phyloP scores from a whole-genome alignment of 129 eudicot species.

The Cynara cardunculus region DNA sequence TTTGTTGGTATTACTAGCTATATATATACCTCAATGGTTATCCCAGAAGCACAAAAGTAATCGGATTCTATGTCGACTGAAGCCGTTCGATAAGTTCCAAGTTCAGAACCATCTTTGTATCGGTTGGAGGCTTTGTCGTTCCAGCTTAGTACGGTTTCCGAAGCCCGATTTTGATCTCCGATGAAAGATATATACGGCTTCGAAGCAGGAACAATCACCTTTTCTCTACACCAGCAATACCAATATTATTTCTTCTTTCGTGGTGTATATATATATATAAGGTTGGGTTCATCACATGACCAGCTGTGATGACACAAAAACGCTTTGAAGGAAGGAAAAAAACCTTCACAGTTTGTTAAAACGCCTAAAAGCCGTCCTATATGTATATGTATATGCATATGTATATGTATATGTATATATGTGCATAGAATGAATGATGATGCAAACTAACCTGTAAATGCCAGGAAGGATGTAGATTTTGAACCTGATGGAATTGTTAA shows the following conservation, averaged over 20 bases:
- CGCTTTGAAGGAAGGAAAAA: too few relatives aligned
- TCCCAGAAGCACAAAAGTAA: constrained; percentile 73
- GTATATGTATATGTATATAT: background rate
- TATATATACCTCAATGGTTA: constrained; percentile 63
- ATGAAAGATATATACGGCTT: constrained; percentile 85
- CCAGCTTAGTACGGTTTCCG: constrained; percentile 68
- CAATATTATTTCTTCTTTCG: background rate
- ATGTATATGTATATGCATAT: too few relatives aligned
- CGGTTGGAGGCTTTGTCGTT: constrained; percentile 64
- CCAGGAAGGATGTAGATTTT: constrained; percentile 83
- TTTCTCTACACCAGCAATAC: constrained; percentile 49
- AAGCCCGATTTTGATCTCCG: constrained; percentile 43
- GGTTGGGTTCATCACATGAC: background rate
- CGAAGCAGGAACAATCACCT: constrained; percentile 57
- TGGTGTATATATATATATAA: background rate
- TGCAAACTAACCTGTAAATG: constrained; percentile 55
- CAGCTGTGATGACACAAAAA: background rate
- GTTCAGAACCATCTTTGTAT: constrained; percentile 38
- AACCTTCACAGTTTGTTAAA: too few relatives aligned
- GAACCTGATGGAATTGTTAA: constrained; percentile 46
- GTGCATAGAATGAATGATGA: too few relatives aligned
- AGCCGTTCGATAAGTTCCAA: constrained; percentile 77
- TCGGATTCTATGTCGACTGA: constrained; percentile 62
- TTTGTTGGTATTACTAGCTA: background rate
- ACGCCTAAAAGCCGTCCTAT: too few relatives aligned